Evolutionary conservation across 805 yeast genomes (phyloP).

Genomic region (Saccharomyces cerevisiae): DNA sequence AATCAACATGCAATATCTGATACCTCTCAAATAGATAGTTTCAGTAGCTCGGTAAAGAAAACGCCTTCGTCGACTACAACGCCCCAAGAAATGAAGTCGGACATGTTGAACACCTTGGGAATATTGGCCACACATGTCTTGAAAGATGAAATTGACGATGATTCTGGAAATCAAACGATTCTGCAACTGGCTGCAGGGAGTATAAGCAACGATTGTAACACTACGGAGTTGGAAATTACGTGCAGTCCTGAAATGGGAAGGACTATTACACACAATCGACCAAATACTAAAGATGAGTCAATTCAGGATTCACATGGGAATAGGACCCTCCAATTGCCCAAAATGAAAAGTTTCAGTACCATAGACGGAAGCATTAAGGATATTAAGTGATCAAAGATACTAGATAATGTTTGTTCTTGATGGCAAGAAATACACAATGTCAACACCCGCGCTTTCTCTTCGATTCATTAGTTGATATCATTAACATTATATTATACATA

Average conservation of each 20-base stretch:
- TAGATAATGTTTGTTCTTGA: neutral
- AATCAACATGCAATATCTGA: constrained; percentile 11
- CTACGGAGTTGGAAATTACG: constrained; percentile 11
- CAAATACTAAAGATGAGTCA: neutral
- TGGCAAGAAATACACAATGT: neutral
- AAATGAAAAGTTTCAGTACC: constrained; percentile 24
- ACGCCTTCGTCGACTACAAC: constrained; percentile 2
- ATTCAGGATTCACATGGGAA: neutral
- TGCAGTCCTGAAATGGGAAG: neutral
- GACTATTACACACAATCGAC: neutral
- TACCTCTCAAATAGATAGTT: neutral
- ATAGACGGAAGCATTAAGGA: constrained; percentile 19
- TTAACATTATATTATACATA: neutral
- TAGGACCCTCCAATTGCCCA: constrained; percentile 12
- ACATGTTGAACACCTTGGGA: constrained; percentile 44
- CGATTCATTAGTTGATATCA: neutral
- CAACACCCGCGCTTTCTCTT: neutral
- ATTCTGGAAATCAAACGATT: constrained; percentile 7
- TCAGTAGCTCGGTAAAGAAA: constrained; percentile 1
- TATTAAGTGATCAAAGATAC: constrained; percentile 2
- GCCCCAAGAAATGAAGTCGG: constrained; percentile 10
- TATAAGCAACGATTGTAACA: constrained; percentile 8
- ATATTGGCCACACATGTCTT: constrained; percentile 47
- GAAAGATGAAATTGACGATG: constrained; percentile 26
- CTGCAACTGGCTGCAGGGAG: neutral